Conservation (phyloP, 768 basidiomycete genomes). For the Lactarius trivialis region DNA sequence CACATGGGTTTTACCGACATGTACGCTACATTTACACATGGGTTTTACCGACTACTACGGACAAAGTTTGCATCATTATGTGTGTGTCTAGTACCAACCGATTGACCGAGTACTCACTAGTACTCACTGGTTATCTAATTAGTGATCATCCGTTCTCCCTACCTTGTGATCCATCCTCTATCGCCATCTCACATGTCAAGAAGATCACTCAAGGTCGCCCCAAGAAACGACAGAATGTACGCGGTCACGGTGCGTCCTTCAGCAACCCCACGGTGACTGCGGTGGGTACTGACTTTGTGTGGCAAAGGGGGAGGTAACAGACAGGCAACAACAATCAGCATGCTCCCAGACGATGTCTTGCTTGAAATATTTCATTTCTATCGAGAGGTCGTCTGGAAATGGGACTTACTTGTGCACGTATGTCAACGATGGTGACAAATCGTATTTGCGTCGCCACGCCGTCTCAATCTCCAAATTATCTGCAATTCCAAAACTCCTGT, state of each 20-base stretch:
- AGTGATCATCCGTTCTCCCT: background rate
- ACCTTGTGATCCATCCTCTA: background rate
- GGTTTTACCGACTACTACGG: too few relatives aligned
- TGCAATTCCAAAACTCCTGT: background rate
- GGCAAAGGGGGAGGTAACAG: background rate
- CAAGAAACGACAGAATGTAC: background rate
- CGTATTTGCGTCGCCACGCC: background rate
- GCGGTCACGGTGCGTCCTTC: background rate
- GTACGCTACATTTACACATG: too few relatives aligned
- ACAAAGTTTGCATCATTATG: too few relatives aligned
- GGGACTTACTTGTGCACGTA: background rate
- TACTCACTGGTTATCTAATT: too few relatives aligned
- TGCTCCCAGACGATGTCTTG: background rate
- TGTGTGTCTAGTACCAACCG: too few relatives aligned
- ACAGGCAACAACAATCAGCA: background rate
- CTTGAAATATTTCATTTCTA: background rate
- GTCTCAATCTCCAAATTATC: background rate
- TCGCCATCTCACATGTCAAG: background rate
- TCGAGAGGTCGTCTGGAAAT: background rate
- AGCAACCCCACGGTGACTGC: background rate
- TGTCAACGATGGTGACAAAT: background rate
- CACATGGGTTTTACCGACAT: too few relatives aligned
- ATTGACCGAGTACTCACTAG: too few relatives aligned
- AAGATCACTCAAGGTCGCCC: background rate
- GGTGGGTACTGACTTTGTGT: background rate